These are phyloP conservation scores for Cryptococcus sp. DNA, from an alignment of 1,284 basidiomycete species.

Conservation along the genomic window DNA sequence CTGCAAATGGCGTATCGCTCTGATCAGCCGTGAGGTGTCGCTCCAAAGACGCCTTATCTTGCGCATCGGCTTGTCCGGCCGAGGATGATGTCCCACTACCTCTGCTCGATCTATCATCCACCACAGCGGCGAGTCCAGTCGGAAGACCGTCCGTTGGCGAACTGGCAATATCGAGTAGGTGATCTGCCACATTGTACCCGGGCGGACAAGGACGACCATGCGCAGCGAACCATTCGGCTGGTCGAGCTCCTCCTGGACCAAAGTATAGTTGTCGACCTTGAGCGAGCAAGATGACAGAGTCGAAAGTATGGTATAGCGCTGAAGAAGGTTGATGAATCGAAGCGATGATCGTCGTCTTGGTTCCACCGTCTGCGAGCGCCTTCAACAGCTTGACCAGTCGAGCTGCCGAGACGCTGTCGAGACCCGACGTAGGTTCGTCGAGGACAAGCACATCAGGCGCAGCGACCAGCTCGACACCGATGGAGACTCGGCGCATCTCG, in stretches of 20 bases:
- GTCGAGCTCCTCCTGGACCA: slow-evolving; percentile 64
- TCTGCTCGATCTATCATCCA: not conserved
- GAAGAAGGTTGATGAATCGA: slow-evolving; percentile 82
- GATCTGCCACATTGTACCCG: slow-evolving; percentile 85
- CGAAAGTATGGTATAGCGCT: slow-evolving; percentile 75
- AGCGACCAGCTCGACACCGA: slow-evolving; percentile 60
- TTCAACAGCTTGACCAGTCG: slow-evolving; percentile 70
- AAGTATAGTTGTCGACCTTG: slow-evolving; percentile 73
- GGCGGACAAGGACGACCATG: slow-evolving; percentile 53
- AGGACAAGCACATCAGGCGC: slow-evolving; percentile 58
- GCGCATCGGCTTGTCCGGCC: not conserved
- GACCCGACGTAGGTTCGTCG: slow-evolving; percentile 62
- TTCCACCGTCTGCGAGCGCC: slow-evolving; percentile 63
- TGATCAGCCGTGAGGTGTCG: not conserved
- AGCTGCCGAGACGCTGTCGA: slow-evolving; percentile 80
- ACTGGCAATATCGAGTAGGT: slow-evolving; percentile 76
- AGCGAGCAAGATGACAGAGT: slow-evolving; percentile 70
- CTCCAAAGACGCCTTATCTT: slow-evolving; percentile 1
- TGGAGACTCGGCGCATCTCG: slow-evolving; percentile 65
- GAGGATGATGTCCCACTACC: not conserved
- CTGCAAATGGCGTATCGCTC: slow-evolving; percentile 14
- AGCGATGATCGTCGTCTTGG: slow-evolving; percentile 72
- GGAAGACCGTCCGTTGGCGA: slow-evolving; percentile 50
- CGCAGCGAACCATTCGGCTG: slow-evolving; percentile 59
- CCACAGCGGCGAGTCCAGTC: slow-evolving; percentile 5